Base-by-base conservation (phyloP, 2,329 filamentous ascomycete genomes). In the Claviceps humidiphila region DNA sequence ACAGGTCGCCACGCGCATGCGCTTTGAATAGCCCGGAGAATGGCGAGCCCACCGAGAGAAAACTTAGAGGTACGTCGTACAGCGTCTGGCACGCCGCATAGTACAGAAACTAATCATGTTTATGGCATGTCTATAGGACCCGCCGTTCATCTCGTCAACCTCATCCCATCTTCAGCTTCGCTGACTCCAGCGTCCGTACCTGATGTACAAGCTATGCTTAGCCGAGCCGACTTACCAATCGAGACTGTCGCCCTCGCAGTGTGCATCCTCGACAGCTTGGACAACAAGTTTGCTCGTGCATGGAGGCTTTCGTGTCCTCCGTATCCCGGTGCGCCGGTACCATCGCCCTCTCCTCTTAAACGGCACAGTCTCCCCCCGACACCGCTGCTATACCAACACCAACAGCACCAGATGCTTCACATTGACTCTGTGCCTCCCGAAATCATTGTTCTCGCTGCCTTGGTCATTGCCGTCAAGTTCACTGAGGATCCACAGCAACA, bases 391-490 rank as follows among this genome's bases (percentile, higher is more conserved):
- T 62, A 56, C 44, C 62, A 61, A 40, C 63, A 58, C 48, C 62
- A 63, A 49, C 69, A 71, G 57, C 66, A 74, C 43, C 77, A 83
- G 64, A 80, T 82, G 58, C 66, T 74, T 45, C 77, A 83, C 64
- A 80, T 82, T 63, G 79, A 84, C 66, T 74, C 74, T 13, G 73
- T 84, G 54, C 70, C 69, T 54, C 80, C 81, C 51, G 81, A 85
- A 62, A 61, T 85, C 54, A 80, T 85, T 57, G 71, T 82, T 50
- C 69, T 85, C n/a, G 72, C 75, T 1, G 78, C 81, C 1, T 68
- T 85, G 17, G 70, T 82, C 56, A 77, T 85, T 51, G 80, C 81
- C n/a, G 70, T 74, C 60, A 85, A 85, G 65, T 85, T 84, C 59
- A 71, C 76, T 45, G 77, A 83, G 58, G 82, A 85, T 65, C 67